Evolutionary conservation across 768 basidiomycete genomes (phyloP).

Genomic region (Mycena sanguinolenta): DNA sequence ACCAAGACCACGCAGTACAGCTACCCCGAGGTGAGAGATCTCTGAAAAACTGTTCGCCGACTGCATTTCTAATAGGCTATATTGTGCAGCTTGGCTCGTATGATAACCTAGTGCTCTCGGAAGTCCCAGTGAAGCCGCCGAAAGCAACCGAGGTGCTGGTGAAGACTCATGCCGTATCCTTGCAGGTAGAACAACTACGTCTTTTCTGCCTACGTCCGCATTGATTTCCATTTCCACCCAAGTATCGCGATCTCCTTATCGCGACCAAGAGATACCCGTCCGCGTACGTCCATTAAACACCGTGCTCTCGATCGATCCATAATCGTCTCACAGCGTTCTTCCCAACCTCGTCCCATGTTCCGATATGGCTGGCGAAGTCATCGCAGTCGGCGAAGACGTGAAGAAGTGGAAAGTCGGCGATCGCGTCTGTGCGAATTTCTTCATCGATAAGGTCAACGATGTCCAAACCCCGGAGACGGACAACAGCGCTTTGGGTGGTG

Average conservation of each 20-base stretch:
- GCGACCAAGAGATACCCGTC: constrained; percentile 53
- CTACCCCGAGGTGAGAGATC: too few species aligned
- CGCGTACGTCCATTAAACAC: constrained; percentile 37
- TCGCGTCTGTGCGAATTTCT: constrained; percentile 69
- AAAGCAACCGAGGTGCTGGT: constrained; percentile 56
- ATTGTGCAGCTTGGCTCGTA: neutral
- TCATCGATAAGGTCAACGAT: constrained; percentile 61
- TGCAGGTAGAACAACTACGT: constrained; percentile 52
- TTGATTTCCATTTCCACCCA: neutral
- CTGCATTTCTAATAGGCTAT: too few species aligned
- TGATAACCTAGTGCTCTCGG: neutral
- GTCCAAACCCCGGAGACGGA: constrained; percentile 49
- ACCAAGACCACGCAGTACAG: too few species aligned
- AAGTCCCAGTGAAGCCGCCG: neutral
- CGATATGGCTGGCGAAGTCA: constrained; percentile 63
- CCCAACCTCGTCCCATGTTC: constrained; percentile 43
- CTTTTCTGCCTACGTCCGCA: too few species aligned
- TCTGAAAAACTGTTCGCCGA: too few species aligned
- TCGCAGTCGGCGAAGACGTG: constrained; percentile 59
- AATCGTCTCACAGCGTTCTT: constrained; percentile 13
- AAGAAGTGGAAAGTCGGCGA: constrained; percentile 67
- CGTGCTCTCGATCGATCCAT: neutral
- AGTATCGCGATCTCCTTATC: constrained; percentile 66
- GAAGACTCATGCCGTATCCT: constrained; percentile 53
- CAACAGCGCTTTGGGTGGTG: constrained; percentile 57